Base-by-base conservation (phyloP, 2,329 filamentous ascomycete genomes). In the Aspergillus costaricaensis region DNA sequence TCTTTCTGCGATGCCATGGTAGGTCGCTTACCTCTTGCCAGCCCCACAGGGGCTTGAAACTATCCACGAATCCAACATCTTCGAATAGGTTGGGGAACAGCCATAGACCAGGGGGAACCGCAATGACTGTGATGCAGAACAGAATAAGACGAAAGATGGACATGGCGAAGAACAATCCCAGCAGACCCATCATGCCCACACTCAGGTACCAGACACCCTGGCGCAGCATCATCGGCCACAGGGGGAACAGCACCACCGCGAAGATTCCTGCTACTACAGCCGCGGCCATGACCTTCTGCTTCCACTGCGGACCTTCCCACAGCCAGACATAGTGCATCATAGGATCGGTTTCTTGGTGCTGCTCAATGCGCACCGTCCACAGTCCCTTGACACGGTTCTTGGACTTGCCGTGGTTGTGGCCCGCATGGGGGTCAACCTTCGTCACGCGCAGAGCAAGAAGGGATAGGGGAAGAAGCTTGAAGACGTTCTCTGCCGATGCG, bases 21-120 rank as follows among this genome's bases (percentile, higher is more conserved):
- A 6, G 57, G 47, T 85, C 77, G 10, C 47, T 50, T 74, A 96
- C 92, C 86, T 96, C 93, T 77, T 99, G 95, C 95, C 95, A 99
- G 62, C 92, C 95, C 94, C 95, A 99, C 5, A 96, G 80, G 19
- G 95, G 95, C 73, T 89, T 89, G 85, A 99, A 99, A 72, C 91
- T 96, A 75, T 99, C 95, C 77, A 99, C 90, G 80, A 99, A 98
- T 7, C 94, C 96, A 27, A 99, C 95, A 74, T 99, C 95, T 76
- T 99, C 95, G 82, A 97, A 99, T 19, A 99, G 81, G 74, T 99
- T 99, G 52, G 95, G 95, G 80, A 94, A 99, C 48, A 99, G 84
- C 95, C 95, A 99, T n/a, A 99, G 83, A 70, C 95, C 95, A 2
- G 95, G 95, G 3, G 93, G 82, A 0, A 87, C 83, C 15, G 85